phyloP scores from a whole-genome alignment of 495 filamentous ascomycete genomes.

The Annulohypoxylon nitens region DNA sequence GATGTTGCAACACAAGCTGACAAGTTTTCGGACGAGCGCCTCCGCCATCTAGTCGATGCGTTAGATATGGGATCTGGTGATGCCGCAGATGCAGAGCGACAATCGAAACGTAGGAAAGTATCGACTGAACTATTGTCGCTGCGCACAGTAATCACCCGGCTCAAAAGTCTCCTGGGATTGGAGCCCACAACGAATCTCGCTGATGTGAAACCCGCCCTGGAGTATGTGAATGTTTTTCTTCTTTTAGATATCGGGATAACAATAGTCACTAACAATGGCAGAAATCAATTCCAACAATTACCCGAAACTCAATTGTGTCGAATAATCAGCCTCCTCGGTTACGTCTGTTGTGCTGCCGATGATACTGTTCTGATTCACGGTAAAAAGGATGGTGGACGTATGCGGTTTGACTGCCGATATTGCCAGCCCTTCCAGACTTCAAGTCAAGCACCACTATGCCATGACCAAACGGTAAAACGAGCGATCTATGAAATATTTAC shows the following conservation, averaged over 20 bases:
- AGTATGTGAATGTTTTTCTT: slow-evolving; percentile 48
- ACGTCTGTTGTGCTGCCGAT: slow-evolving; percentile 55
- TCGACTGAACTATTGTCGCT: slow-evolving; percentile 29
- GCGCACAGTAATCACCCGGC: slow-evolving; percentile 31
- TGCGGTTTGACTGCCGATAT: slow-evolving; percentile 33
- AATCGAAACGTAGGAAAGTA: slow-evolving; percentile 54
- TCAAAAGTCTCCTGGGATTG: slow-evolving; percentile 44
- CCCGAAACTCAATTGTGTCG: slow-evolving; percentile 50
- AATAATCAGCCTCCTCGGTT: slow-evolving; percentile 53
- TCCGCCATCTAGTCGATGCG: slow-evolving; percentile 47
- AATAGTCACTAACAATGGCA: slow-evolving; percentile 40
- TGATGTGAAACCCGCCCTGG: slow-evolving; percentile 38
- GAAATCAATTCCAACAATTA: slow-evolving; percentile 47
- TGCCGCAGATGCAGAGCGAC: slow-evolving; percentile 38
- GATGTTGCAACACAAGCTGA: slow-evolving; percentile 31
- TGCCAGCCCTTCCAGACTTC: slow-evolving; percentile 17
- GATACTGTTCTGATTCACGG: slow-evolving; percentile 45
- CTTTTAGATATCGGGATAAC: background rate
- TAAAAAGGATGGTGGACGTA: slow-evolving; percentile 11
- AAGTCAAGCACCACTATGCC: background rate
- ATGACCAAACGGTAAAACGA: slow-evolving; percentile 33
- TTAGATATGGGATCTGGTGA: slow-evolving; percentile 32
- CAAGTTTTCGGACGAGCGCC: slow-evolving; percentile 48
- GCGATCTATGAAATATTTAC: slow-evolving; percentile 65
- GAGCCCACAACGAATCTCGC: slow-evolving; percentile 32